A percentile compares a stretch with the other conserved stretches of the same genome.
Evolutionary conservation across 805 yeast species (phyloP).

Genomic region (Yamadazyma ubonensis): DNA sequence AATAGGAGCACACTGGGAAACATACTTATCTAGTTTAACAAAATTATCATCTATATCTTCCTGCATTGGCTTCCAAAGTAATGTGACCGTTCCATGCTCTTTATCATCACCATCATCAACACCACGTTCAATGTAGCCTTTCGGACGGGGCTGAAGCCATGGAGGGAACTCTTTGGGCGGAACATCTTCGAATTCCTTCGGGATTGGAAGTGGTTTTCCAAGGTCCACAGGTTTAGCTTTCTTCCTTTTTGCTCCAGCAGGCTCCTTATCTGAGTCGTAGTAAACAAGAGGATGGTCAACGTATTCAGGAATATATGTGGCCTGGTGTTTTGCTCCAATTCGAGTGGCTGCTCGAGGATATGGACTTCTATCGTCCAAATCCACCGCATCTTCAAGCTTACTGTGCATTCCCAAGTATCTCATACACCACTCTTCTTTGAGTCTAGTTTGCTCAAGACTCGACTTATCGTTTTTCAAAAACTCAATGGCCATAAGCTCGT

Average conservation of each 20-base stretch:
- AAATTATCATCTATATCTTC: constrained; percentile 27
- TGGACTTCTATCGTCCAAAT: constrained; percentile 67
- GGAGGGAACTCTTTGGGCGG: constrained; percentile 54
- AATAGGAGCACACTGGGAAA: constrained; percentile 52
- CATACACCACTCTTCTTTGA: constrained; percentile 76
- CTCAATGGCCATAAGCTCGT: constrained; percentile 56
- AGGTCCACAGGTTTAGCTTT: constrained; percentile 19
- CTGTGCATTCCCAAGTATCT: constrained; percentile 77
- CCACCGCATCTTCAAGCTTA: constrained; percentile 71
- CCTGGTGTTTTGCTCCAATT: constrained; percentile 72
- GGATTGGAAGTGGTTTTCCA: constrained; percentile 39
- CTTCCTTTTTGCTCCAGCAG: constrained; percentile 13
- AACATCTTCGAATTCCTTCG: constrained; percentile 43
- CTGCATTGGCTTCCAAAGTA: constrained; percentile 62
- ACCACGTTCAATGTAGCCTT: constrained; percentile 84
- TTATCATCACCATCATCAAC: constrained; percentile 52
- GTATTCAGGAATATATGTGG: constrained; percentile 56
- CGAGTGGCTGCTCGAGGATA: constrained; percentile 80
- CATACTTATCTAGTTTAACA: constrained; percentile 49
- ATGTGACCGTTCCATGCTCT: constrained; percentile 48
- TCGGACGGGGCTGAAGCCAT: constrained; percentile 78
- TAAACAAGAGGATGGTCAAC: constrained; percentile 62
- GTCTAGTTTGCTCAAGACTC: constrained; percentile 47
- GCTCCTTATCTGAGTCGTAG: constrained; percentile 42
- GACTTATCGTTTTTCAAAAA: constrained; percentile 49